These are phyloP conservation scores for Asterochloris sp. DNA, from an alignment of 139 green algal species.

Conservation along the genomic window DNA sequence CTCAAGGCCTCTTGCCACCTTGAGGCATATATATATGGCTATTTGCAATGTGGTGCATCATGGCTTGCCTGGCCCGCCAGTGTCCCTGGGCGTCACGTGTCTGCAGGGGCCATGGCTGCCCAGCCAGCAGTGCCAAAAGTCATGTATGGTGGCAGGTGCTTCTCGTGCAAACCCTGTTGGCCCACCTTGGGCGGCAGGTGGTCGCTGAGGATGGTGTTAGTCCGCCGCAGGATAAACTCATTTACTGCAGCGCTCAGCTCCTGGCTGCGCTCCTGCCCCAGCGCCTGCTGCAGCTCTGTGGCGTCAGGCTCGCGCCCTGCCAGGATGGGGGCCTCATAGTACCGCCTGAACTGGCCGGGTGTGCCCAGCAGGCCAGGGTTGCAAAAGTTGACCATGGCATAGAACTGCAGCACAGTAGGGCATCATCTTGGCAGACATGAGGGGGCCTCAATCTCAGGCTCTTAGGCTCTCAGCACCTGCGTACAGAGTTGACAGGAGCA, in stretches of 20 bases:
- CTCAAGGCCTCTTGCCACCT: no score
- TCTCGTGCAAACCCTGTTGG: no score
- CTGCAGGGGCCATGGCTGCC: no score
- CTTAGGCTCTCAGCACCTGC: neutral
- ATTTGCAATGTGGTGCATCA: no score
- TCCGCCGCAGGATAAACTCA: conserved; percentile 95
- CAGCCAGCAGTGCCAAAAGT: no score
- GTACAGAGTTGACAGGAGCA: neutral
- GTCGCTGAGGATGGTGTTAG: conserved; percentile 90
- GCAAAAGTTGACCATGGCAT: conserved; percentile 95
- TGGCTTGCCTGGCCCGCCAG: no score
- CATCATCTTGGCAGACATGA: neutral
- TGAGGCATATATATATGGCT: no score
- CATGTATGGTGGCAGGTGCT: no score
- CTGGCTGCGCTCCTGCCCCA: conserved; percentile 55
- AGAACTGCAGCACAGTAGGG: conserved; percentile 24
- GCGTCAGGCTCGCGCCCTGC: conserved; percentile 82
- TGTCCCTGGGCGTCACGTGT: no score
- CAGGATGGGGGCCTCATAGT: conserved; percentile 82
- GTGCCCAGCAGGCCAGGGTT: conserved; percentile 93
- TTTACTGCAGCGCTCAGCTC: conserved; percentile 93
- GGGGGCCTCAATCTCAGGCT: neutral
- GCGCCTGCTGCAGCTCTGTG: conserved; percentile 46
- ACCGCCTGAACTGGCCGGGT: conserved; percentile 66
- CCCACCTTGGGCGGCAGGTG: conserved; percentile 96